Conservation (phyloP, 306 rosid species). For the Corylus americana region DNA sequence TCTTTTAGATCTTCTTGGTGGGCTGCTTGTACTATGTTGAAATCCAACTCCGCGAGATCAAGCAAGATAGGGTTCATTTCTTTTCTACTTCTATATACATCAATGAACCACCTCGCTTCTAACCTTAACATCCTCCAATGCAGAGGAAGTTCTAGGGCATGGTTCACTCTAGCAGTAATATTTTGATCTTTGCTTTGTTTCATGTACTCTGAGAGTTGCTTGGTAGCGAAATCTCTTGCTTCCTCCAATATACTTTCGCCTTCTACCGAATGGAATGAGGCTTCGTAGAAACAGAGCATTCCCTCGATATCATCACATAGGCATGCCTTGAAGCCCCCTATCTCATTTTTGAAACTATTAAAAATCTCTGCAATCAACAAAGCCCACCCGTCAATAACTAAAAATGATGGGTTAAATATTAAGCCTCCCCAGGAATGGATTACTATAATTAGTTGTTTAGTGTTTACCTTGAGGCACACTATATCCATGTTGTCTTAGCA, state of each 20-base stretch:
- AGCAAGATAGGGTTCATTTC: not conserved
- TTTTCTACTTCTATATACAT: not conserved
- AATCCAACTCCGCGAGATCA: slow-evolving; percentile 16
- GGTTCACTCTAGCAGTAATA: not conserved
- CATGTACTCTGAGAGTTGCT: not conserved
- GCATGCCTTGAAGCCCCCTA: not conserved
- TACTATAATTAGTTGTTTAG: not conserved
- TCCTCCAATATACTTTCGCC: slow-evolving; percentile 1
- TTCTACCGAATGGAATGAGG: slow-evolving; percentile 5
- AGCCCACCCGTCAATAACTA: not conserved
- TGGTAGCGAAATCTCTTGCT: slow-evolving; percentile 4
- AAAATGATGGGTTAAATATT: too few relatives aligned
- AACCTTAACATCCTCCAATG: slow-evolving; percentile 27
- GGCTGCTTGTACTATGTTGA: slow-evolving; percentile 1
- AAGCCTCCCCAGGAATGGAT: too few relatives aligned
- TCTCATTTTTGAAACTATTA: not conserved
- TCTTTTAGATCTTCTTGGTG: slow-evolving; percentile 19
- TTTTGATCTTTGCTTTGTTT: not conserved
- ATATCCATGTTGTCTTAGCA: slow-evolving; percentile 8
- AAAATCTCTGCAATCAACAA: slow-evolving; percentile 11
- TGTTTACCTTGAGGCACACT: not conserved
- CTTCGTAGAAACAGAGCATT: slow-evolving; percentile 19
- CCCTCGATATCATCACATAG: not conserved
- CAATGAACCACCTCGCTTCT: slow-evolving; percentile 29
- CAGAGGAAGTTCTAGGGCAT: slow-evolving; percentile 21